These are phyloP conservation scores for Geotrichum aggregatum DNA, from an alignment of 1,139 yeast species.

Conservation along the genomic window DNA sequence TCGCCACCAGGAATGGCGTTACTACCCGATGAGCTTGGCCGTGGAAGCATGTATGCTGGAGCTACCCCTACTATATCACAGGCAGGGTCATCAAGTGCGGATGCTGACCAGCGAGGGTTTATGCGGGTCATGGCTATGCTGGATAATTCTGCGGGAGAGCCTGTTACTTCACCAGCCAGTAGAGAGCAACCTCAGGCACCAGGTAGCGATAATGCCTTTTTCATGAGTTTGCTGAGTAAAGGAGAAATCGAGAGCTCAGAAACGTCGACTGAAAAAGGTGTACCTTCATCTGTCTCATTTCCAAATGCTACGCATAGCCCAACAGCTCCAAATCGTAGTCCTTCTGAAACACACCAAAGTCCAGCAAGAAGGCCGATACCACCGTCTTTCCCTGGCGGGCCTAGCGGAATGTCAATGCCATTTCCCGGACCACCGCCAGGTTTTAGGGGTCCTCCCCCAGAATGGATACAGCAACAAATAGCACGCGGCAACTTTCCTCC, in stretches of 20 bases:
- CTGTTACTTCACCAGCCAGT: not conserved
- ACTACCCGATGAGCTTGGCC: not conserved
- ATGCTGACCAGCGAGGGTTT: constrained; percentile 35
- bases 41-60: not conserved
- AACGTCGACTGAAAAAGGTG: not conserved
- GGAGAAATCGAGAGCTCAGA: not conserved
- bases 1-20: not conserved
- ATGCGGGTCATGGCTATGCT: constrained; percentile 36
- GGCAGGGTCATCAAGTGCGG: constrained; percentile 4
- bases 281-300: not conserved
- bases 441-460: constrained; percentile 4
- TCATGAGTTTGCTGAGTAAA: constrained; percentile 13
- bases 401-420: not conserved
- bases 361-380: not conserved
- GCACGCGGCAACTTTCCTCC: constrained; percentile 3
- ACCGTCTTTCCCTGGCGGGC: not conserved
- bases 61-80: not conserved
- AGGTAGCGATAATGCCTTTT: constrained; percentile 1
- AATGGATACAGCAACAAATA: constrained; percentile 7
- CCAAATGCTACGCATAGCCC: not conserved
- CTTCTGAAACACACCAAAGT: not conserved
- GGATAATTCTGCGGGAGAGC: constrained; percentile 22
- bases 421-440: constrained; percentile 7
- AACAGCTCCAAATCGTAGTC: not conserved
- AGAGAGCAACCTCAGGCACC: not conserved